Base-by-base conservation (phyloP, 805 yeast species). In the Komagataella pastoris region DNA sequence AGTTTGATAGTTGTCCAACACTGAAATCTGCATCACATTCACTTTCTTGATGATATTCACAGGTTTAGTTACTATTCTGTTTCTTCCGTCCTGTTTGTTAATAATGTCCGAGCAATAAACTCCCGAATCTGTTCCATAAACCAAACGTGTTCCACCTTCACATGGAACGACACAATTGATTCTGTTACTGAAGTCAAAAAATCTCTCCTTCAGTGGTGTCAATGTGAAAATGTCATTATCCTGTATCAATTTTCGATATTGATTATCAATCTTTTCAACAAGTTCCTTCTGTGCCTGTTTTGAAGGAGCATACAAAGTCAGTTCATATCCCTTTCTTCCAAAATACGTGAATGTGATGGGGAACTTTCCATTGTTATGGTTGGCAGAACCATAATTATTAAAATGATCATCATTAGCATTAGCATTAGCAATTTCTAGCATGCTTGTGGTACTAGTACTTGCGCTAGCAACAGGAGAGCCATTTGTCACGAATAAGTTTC, bases 61-160 rank as follows among this genome's bases (percentile, higher is more conserved):
- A 2, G 97, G 97, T 49, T 79, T 81, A 1, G 85, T 76, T 49
- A 83, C 82, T 48, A 76, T 74, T 50, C 80, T 68, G 43, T 77
- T 72, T 52, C 75, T 77, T 6, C 79, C 77, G 47, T 77, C 60
- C 50, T 73, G 61, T 53, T 76, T 74, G 30, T 44, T 51, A 19
- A 46, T 24, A 48, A 83, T 78, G 47, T 88, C 88, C 47, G 93
- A 80, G 48, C 88, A 79, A 73, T 85, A 93, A 2, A 93, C 81
- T 4, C 99, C 98, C 0, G 84, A 76, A 62, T 88, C 96, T 0
- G 98, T 89, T 47, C 98, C 98, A 61, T 87, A 90, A 43, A 93
- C 65, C 56, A 90, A 69, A 62, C 90, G 87, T 56, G 95, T 78
- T 18, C 98, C 98, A 51, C 97, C 97, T 62, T 93, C 96, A 65